Evolutionary conservation across 345 rosid species (phyloP).

Genomic region (Kernera saxatilis): DNA sequence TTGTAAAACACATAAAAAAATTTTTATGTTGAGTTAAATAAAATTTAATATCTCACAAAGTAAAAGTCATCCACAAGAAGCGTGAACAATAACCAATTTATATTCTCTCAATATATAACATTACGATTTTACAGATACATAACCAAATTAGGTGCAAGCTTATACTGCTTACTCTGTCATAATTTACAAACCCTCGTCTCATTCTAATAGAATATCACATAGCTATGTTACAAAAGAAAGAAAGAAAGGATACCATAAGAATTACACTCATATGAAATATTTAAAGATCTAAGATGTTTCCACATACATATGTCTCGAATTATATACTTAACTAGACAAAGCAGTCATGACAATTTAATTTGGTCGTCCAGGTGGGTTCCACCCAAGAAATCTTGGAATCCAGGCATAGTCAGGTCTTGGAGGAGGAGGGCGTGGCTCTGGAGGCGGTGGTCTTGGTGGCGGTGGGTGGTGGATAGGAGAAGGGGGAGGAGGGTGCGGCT

Average conservation of each 20-base stretch:
- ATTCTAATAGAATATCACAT: background rate
- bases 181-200: background rate
- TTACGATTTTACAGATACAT: background rate
- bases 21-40: too few species aligned
- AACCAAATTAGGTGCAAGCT: background rate
- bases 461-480: slow-evolving; percentile 13
- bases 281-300: background rate
- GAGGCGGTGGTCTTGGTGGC: slow-evolving; percentile 19
- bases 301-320: background rate
- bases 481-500: slow-evolving; percentile 10
- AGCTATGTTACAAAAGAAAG: background rate
- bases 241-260: background rate
- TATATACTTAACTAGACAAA: background rate
- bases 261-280: background rate
- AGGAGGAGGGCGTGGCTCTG: slow-evolving; percentile 2
- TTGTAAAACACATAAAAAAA: background rate
- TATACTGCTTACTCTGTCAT: too few species aligned
- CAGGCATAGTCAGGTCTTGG: background rate
- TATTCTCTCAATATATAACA: background rate
- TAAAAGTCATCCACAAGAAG: background rate
- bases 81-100: background rate
- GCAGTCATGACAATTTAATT: background rate
- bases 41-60: too few species aligned
- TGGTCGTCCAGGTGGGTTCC: slow-evolving; percentile 16
- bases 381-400: slow-evolving; percentile 1